Evolutionary conservation across 2,329 filamentous ascomycete genomes (phyloP), one percentile per base, ranked within the genome.

Genomic region (Penicillium rolfsii): DNA sequence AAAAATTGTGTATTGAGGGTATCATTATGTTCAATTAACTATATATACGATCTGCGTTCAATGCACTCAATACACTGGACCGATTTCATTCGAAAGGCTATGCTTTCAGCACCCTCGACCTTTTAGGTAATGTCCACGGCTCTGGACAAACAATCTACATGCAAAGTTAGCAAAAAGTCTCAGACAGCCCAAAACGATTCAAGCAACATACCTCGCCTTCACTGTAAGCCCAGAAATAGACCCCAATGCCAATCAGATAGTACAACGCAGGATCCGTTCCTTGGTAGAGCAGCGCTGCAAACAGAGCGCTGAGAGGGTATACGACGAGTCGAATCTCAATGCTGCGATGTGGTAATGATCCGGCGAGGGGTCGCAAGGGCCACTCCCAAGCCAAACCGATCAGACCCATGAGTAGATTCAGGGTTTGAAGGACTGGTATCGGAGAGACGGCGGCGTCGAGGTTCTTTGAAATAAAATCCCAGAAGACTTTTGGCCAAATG

Each of bases 401-500:
- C 60, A 98, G 69, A 16, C 91, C 93, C 72, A 96, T 84, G 48
- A 97, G 24, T 26, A 99, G 81, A 73, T 99, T 99, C 80, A 98
- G 84, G 72, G 90, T 91, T 76, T 99, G 95, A 16, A 99, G 83
- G 54, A 93, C 82, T 1, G 95, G 95, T n/a, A 95, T 77, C 0
- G 94, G 94, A 72, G 90, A 93, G 64, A 98, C 91, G 52, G 90
- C 91, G 58, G 82, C 84, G 74, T 99, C 91, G 70, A 99, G 87
- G 70, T 91, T 93, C 73, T 91, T 93, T 62, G 94, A 97, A 67
- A 95, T 80, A 77, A 97, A 97, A 79, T 99, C 95, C 90, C 91
- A 99, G 81, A 99, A 96, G 74, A 99, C 89, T 78, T 99, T 99
- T 67, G 95, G 95, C 93, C 93, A 99, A 85, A 99, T 94, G 84